These are phyloP conservation scores for Sphaerulina musiva DNA, from an alignment of 2,329 filamentous ascomycete species.

Conservation along the genomic window DNA sequence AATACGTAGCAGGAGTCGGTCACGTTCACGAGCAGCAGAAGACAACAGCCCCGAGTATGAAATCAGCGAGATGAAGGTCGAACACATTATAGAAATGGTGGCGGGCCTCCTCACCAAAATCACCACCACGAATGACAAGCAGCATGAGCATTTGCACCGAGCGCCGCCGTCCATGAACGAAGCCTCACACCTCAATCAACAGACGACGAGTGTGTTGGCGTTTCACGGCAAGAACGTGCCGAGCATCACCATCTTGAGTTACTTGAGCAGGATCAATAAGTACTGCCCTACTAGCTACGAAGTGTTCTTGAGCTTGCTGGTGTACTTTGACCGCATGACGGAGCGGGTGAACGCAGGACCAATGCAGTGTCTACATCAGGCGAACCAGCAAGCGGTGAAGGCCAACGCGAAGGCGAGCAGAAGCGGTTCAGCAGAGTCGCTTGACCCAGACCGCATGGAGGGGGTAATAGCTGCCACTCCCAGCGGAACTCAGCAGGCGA, in stretches of 20 bases:
- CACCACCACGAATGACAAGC: slow-evolving; percentile 88
- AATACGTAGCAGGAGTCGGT: slow-evolving; percentile 37
- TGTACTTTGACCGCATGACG: slow-evolving; percentile 99
- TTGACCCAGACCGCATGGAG: slow-evolving; percentile 28
- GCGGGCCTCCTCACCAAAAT: slow-evolving; percentile 94
- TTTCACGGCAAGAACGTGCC: slow-evolving; percentile 98
- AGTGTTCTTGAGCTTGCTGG: slow-evolving; percentile 87
- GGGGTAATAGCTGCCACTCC: slow-evolving; percentile 27
- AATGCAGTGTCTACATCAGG: slow-evolving; percentile 55
- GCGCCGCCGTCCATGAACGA: slow-evolving; percentile 57
- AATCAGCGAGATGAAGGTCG: slow-evolving; percentile 94
- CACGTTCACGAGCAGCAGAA: slow-evolving; percentile 40
- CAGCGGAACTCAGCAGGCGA: slow-evolving; percentile 39
- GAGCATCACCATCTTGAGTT: slow-evolving; percentile 93
- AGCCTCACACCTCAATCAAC: slow-evolving; percentile 53
- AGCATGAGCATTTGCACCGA: slow-evolving; percentile 85
- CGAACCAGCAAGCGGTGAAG: slow-evolving; percentile 45
- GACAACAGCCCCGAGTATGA: slow-evolving; percentile 66
- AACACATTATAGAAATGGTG: slow-evolving; percentile 98
- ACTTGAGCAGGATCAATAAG: slow-evolving; percentile 92
- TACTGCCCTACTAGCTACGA: slow-evolving; percentile 98
- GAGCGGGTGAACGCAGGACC: slow-evolving; percentile 84
- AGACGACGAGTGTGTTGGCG: slow-evolving; percentile 72
- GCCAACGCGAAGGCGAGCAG: slow-evolving; percentile 14
- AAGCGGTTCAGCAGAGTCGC: slow-evolving; percentile 23